Evolutionary conservation across 164 flowering plant species (phyloP), one percentile per base, ranked within the genome.

Genomic region (Magnolia changhungtana): DNA sequence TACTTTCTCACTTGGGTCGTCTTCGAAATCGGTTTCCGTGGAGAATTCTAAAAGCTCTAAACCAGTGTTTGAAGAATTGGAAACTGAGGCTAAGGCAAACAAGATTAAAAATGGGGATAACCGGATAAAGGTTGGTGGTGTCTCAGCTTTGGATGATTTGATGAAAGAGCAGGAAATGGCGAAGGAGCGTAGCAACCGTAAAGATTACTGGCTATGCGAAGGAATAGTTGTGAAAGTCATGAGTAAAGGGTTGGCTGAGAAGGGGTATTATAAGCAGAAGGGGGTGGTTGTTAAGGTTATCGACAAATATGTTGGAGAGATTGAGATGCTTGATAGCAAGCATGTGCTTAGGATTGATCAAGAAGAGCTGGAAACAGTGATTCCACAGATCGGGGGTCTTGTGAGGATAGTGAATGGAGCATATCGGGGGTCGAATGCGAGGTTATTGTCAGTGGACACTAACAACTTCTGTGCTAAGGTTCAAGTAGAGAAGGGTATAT

Each of bases 371-470:
- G 97, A 94, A 83, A 92, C 98, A 0, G 97, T 94, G 78, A 86
- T 94, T 82, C 98, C 98, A 0, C 96, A 92, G 52, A 90, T 92
- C 55, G 98, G 96, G 10, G 89, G 95, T 20, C 81, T 88, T 55
- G 90, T 94, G 59, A 88, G 79, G 85, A 89, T 92, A 20, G 97
- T 94, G 58, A 94, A 94, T 83, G 97, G 98, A 50, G 98, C 98
- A 16, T 94, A 94, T 75, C 89, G 94, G n/a, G 98, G 96, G 59
- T 89, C 91, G 27, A 85, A 75, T 80, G 98, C 92, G 0, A 89
- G 84, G 85, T 75, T 92, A 79, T 67, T 91, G 49, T 82, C 89
- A 1, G 90, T 94, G 18, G 83, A 94, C 72, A 87, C 90, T 0
- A 89, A 88, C 19, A 86, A 86, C 10, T 94, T 84, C 58, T 89